Evolutionary conservation across 148 eudicot species (phyloP).

Genomic region (Vaccinium myrtillus): DNA sequence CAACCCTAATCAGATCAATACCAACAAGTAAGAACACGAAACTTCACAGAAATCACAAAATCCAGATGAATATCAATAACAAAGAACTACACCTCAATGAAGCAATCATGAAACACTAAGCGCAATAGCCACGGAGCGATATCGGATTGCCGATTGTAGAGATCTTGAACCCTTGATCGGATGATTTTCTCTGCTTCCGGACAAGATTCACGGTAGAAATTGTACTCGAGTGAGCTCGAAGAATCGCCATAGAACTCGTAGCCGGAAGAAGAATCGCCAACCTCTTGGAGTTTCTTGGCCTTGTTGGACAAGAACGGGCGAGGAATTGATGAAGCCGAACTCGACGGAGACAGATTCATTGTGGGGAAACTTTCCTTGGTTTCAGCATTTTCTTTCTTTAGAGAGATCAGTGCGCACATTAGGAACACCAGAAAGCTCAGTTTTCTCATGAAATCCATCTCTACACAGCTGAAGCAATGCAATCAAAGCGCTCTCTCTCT

Average conservation of each 20-base stretch:
- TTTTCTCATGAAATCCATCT: conserved; percentile 34
- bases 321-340: neutral
- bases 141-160: conserved; percentile 17
- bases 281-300: neutral
- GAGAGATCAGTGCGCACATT: conserved; percentile 30
- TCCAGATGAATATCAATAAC: neutral
- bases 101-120: conserved; percentile 63
- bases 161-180: conserved; percentile 31
- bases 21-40: neutral
- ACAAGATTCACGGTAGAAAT: conserved; percentile 50
- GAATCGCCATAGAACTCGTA: conserved; percentile 47
- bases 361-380: conserved; percentile 9
- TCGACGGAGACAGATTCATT: neutral
- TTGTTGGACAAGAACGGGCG: neutral
- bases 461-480: neutral
- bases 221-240: conserved; percentile 27
- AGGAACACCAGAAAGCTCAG: conserved; percentile 31
- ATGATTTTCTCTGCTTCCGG: conserved; percentile 50
- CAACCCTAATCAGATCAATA: neutral
- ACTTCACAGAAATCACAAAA: neutral
- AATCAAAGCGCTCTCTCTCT: neutral
- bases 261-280: conserved; percentile 4
- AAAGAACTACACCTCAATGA: conserved; percentile 43
- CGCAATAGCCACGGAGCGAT: conserved; percentile 51
- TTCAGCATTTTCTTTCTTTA: conserved; percentile 28